These are phyloP conservation scores for Barnettozyma sp. DNA, from an alignment of 805 yeast species.

Conservation along the genomic window DNA sequence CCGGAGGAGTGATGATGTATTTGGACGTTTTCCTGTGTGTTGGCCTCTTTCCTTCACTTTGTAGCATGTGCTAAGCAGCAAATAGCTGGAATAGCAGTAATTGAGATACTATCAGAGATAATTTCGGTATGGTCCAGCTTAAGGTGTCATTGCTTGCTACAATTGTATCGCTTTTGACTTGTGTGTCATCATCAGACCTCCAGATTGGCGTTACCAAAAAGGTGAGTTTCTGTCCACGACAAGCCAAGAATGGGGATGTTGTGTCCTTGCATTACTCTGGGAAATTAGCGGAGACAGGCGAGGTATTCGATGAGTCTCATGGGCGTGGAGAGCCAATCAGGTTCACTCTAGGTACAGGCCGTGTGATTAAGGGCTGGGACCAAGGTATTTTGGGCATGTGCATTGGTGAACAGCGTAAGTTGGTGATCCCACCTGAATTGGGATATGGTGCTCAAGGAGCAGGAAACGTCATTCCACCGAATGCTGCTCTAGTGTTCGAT, in stretches of 20 bases:
- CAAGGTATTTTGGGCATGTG: slow-evolving; percentile 74
- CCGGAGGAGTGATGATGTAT: too few species aligned
- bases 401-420: slow-evolving; percentile 75
- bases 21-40: too few species aligned
- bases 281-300: slow-evolving; percentile 49
- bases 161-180: neutral
- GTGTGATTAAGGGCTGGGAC: slow-evolving; percentile 89
- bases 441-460: slow-evolving; percentile 77
- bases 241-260: slow-evolving; percentile 57
- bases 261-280: slow-evolving; percentile 81
- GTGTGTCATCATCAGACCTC: slow-evolving; percentile 4
- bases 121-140: slow-evolving; percentile 6
- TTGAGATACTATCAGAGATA: neutral
- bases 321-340: slow-evolving; percentile 58
- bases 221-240: slow-evolving; percentile 43
- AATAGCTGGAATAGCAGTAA: too few species aligned
- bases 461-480: slow-evolving; percentile 72
- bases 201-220: slow-evolving; percentile 9
- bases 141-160: slow-evolving; percentile 3
- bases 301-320: slow-evolving; percentile 69
- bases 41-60: too few species aligned
- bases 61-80: too few species aligned
- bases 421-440: slow-evolving; percentile 70
- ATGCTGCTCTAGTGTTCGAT: slow-evolving; percentile 62
- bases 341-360: slow-evolving; percentile 70